Base-by-base conservation (phyloP, 1,139 yeast genomes). In the Magnusiomyces ingens region DNA sequence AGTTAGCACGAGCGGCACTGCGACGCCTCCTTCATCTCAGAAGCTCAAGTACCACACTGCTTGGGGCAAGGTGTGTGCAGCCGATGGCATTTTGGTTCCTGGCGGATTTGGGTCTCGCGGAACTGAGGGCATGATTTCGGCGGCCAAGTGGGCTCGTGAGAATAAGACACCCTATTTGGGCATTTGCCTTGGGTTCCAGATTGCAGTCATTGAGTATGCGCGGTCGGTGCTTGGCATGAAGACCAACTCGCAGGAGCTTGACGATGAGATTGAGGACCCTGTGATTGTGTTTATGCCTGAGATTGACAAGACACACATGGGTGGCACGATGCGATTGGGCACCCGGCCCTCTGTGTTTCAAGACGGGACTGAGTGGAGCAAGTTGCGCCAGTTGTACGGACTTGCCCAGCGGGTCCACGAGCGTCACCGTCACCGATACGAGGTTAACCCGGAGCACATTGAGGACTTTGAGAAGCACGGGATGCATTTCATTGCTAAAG, bases 291-390 rank as follows among this genome's bases (percentile, higher is more conserved):
- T 88, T 76, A 94, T 94, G 99, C 99, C 99, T 49, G 99, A 94
- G 71, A 91, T 93, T 58, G 95, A 90, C 72, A 94, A 90, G 75
- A 83, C 87, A 61, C 90, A 89, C 69, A 80, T 94, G 75, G 99
- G 99, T 60, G 99, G 99, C 64, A 93, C 98, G 54, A 94, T 94
- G 99, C 84, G 99, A 76, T 80, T 94, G 63, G 99, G 99, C 65
- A 78, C 89, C 60, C 89, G 96, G 71, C 82, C 91, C 61, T 89
- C 98, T 49, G 80, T 79, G 62, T 94, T 94, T 77, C 85, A 82
- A 65, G 74, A 75, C 13, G 82, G 76, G 60, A 72, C 88, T 47
- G 84, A 85, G 62, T 77, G 83, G 81, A 81, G 93, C 53, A 79
- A 76, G 59, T 80, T 93, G 65, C 83, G 89, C 70, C 79, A 82